A percentile compares a stretch with the other conserved stretches of the same genome.
These are phyloP conservation scores for Syncephalastrum monosporum DNA, from an alignment of 371 early-diverging fungal species.

Conservation along the genomic window DNA sequence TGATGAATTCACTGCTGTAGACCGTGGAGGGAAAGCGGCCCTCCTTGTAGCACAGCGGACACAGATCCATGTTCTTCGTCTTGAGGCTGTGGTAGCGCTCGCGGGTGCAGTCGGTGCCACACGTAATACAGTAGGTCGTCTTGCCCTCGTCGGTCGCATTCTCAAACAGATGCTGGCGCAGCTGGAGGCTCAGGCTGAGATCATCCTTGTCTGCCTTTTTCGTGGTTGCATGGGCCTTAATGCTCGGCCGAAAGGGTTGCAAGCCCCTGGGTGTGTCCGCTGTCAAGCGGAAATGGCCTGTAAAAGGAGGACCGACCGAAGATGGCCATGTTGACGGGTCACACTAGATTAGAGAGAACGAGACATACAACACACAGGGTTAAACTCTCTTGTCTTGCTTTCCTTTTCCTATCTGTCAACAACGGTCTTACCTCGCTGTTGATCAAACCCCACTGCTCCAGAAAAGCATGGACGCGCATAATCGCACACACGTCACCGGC, in stretches of 20 bases:
- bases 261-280: constrained; percentile 95
- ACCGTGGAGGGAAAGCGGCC: constrained; percentile 91
- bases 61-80: constrained; percentile 82
- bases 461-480: constrained; percentile 95
- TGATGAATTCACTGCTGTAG: constrained; percentile 87
- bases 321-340: constrained; percentile 93
- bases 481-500: constrained; percentile 98
- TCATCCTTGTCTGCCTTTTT: constrained; percentile 12
- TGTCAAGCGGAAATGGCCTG: constrained; percentile 93
- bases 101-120: constrained; percentile 85
- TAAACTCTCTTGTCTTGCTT: not conserved
- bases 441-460: constrained; percentile 99
- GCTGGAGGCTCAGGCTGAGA: constrained; percentile 41
- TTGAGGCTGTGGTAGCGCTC: constrained; percentile 81
- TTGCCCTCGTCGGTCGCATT: constrained; percentile 28
- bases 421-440: constrained; percentile 84
- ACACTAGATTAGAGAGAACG: constrained; percentile 51
- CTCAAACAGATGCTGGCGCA: constrained; percentile 62
- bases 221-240: constrained; percentile 20
- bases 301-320: constrained; percentile 90
- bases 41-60: constrained; percentile 86
- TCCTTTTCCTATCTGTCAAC: not conserved
- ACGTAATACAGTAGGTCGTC: constrained; percentile 79
- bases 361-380: too few relatives aligned
- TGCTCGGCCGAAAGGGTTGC: constrained; percentile 77